Percentiles rank a stretch among this genome's conserved stretches.
These are phyloP conservation scores for Chlamydomonas incerta DNA, from an alignment of 139 green algal species.

Conservation along the genomic window DNA sequence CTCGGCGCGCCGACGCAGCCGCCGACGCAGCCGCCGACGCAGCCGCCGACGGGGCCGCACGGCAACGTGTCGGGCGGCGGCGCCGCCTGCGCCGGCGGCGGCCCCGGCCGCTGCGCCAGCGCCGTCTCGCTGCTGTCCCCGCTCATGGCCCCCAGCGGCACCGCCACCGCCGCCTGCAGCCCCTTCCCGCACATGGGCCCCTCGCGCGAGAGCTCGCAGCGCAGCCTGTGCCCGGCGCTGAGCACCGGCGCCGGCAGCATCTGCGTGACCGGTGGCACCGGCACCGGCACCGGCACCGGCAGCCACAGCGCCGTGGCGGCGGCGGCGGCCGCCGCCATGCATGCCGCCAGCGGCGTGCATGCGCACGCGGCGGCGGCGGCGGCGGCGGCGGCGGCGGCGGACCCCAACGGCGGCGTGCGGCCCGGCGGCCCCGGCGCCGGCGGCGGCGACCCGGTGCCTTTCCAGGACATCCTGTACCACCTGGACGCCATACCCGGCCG, in stretches of 20 bases:
- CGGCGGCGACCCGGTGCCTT: neutral
- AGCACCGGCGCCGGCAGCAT: neutral
- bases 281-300: neutral
- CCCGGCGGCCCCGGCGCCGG: neutral
- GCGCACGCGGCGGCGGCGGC: too few species aligned
- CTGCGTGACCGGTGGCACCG: too few species aligned
- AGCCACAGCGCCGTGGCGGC: neutral
- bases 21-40: too few species aligned
- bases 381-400: too few species aligned
- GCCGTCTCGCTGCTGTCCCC: neutral
- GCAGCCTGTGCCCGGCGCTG: too few species aligned
- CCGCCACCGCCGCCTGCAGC: neutral
- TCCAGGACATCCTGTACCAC: conserved; percentile 42
- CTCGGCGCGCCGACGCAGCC: too few species aligned
- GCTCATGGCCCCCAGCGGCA: neutral
- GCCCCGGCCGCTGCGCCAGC: neutral
- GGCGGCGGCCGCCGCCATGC: too few species aligned
- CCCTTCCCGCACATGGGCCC: neutral
- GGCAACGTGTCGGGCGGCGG: too few species aligned
- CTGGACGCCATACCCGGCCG: conserved; percentile 25
- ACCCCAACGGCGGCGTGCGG: too few species aligned
- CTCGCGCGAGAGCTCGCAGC: neutral
- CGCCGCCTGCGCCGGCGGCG: too few species aligned
- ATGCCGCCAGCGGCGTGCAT: too few species aligned
- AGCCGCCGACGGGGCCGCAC: too few species aligned